Base-by-base conservation (phyloP, 2,329 filamentous ascomycete species). In the Sarocladium brachiariae region DNA sequence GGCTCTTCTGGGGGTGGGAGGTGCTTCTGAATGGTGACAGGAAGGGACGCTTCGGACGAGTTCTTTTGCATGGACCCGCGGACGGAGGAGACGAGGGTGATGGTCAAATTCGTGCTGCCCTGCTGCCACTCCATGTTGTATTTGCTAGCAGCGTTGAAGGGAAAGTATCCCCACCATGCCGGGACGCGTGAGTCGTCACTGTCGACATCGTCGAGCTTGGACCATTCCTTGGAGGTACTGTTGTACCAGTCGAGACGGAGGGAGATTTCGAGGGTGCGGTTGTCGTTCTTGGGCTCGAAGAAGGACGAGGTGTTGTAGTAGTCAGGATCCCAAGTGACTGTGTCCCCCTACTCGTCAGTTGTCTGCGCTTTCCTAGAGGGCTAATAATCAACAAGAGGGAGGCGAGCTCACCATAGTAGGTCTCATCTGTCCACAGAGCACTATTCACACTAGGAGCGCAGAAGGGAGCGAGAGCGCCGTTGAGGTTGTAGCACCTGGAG, bases 291-390 rank as follows among this genome's bases (percentile, higher is more conserved):
- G 41, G 52, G 55, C 25, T 31, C 27, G 43, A 31, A 30, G 25
- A 47, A 30, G 16, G 43, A 31, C n/a, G 43, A 31, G 41, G 65
- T 69, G 21, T 65, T 65, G 57, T 71, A 80, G 63, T 68, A 75
- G 48, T 70, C 64, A 21, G 76, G 67, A 56, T 82, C 77, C 77
- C 78, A 81, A 24, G 75, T 79, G 50, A 81, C 78, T 81, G 43
- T n/a, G n/a, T n/a, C n/a, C n/a, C n/a, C n/a, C n/a, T n/a, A n/a
- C n/a, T n/a, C n/a, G n/a, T n/a, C n/a, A n/a, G n/a, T n/a, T n/a
- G n/a, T n/a, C n/a, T n/a, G n/a, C n/a, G n/a, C n/a, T n/a, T n/a
- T n/a, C n/a, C n/a, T n/a, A n/a, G n/a, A n/a, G n/a, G n/a, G n/a
- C n/a, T n/a, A n/a, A n/a, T n/a, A n/a, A n/a, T n/a, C n/a, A n/a